phyloP scores from a whole-genome alignment of 1,284 basidiomycete genomes.

The Xerocomus minutiporus region DNA sequence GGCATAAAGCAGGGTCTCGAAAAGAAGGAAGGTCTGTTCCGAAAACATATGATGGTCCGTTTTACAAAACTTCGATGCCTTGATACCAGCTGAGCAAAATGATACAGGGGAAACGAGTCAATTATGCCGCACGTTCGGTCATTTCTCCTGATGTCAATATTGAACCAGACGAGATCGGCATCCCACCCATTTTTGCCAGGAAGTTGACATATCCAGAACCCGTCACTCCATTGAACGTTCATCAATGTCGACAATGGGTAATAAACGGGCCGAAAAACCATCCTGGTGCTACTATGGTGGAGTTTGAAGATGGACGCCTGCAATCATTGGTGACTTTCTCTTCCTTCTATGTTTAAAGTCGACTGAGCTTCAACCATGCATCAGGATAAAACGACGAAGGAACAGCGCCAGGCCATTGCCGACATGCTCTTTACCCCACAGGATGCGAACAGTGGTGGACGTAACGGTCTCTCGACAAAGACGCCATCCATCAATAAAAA shows the following conservation, averaged over 20 bases:
- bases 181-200: conserved; percentile 95
- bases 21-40: conserved; percentile 98
- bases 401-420: conserved; percentile 93
- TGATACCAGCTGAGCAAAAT: conserved; percentile 5
- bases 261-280: conserved; percentile 88
- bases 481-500: conserved; percentile 89
- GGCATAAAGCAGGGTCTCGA: conserved; percentile 97
- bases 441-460: conserved; percentile 55
- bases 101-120: conserved; percentile 93
- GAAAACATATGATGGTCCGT: conserved; percentile 97
- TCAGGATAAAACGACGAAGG: conserved; percentile 80
- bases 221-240: conserved; percentile 89
- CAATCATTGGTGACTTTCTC: conserved; percentile 63
- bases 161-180: conserved; percentile 98
- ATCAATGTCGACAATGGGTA: conserved; percentile 86
- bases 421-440: conserved; percentile 95
- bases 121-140: conserved; percentile 98
- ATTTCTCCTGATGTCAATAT: conserved; percentile 99
- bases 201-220: conserved; percentile 98
- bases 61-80: conserved; percentile 1
- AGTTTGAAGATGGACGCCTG: conserved; percentile 90
- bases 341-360: not conserved
- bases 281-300: conserved; percentile 92
- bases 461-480: conserved; percentile 62
- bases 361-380: conserved; percentile 5